phyloP scores from a whole-genome alignment of 257 asterid genomes.

The Fraxinus americana region DNA sequence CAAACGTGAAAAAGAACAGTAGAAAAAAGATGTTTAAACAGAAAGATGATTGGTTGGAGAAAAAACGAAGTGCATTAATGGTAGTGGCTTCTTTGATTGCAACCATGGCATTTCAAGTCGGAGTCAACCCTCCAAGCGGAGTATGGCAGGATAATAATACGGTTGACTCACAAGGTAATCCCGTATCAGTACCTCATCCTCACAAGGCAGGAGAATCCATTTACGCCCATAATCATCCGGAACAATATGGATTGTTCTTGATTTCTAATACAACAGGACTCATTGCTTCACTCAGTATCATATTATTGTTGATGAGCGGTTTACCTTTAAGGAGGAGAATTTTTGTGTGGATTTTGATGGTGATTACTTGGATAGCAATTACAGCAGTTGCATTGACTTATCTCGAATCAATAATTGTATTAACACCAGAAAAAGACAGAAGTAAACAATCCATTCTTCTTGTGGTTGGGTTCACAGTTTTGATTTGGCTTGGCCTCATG shows the following conservation, averaged over 20 bases:
- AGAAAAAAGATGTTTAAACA: not conserved
- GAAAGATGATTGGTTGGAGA: constrained; percentile 20
- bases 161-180: not conserved
- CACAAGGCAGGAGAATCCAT: constrained; percentile 23
- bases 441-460: not conserved
- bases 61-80: constrained; percentile 28
- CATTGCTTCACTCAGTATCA: constrained; percentile 36
- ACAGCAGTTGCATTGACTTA: constrained; percentile 28
- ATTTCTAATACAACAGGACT: constrained; percentile 23
- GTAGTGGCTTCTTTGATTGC: constrained; percentile 40
- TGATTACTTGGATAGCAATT: constrained; percentile 37
- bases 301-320: constrained; percentile 35
- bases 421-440: constrained; percentile 5
- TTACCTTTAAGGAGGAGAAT: constrained; percentile 25
- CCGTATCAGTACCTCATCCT: not conserved
- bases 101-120: constrained; percentile 38
- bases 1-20: not conserved
- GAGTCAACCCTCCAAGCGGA: constrained; percentile 35
- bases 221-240: constrained; percentile 5
- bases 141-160: constrained; percentile 29
- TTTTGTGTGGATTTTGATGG: constrained; percentile 38
- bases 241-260: not conserved
- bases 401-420: not conserved
- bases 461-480: not conserved
- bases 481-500: constrained; percentile 23